Conservation (phyloP, 2,329 filamentous ascomycete species). For the Penicillium sp. region DNA sequence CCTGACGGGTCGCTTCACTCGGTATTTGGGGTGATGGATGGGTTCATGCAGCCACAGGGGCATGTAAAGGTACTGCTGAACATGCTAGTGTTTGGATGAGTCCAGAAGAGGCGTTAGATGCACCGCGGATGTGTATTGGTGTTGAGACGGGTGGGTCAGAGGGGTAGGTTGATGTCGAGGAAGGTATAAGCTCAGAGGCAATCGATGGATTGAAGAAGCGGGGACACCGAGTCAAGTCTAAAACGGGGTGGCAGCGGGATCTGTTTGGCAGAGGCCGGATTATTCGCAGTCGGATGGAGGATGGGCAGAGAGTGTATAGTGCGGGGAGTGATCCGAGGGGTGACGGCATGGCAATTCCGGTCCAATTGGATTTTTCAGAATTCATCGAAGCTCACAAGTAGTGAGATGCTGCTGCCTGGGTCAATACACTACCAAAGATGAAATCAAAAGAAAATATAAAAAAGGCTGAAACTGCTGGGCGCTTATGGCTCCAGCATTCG, state of each 20-base stretch:
- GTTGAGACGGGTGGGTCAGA: neutral
- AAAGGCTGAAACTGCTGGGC: no score
- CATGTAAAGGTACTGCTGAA: slow-evolving; percentile 90
- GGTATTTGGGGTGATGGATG: slow-evolving; percentile 94
- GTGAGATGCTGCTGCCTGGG: no score
- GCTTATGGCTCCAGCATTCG: no score
- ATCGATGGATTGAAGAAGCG: neutral
- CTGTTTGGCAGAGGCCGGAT: neutral
- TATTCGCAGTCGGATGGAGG: neutral
- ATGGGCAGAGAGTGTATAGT: neutral
- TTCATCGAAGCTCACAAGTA: no score
- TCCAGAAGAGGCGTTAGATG: slow-evolving; percentile 84
- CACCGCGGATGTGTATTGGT: slow-evolving; percentile 69
- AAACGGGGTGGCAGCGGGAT: slow-evolving; percentile 32
- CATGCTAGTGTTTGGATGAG: slow-evolving; percentile 75
- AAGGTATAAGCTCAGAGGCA: neutral
- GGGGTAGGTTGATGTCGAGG: neutral
- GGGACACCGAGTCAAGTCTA: neutral
- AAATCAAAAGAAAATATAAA: no score
- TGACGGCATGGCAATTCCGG: neutral
- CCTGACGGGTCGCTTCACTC: slow-evolving; percentile 72
- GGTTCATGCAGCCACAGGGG: slow-evolving; percentile 96
- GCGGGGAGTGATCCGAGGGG: neutral
- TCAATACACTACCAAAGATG: no score
- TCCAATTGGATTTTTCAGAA: slow-evolving; percentile 18